These are phyloP conservation scores for Mucor racemosus DNA, from an alignment of 371 early-diverging fungal species.

Conservation along the genomic window DNA sequence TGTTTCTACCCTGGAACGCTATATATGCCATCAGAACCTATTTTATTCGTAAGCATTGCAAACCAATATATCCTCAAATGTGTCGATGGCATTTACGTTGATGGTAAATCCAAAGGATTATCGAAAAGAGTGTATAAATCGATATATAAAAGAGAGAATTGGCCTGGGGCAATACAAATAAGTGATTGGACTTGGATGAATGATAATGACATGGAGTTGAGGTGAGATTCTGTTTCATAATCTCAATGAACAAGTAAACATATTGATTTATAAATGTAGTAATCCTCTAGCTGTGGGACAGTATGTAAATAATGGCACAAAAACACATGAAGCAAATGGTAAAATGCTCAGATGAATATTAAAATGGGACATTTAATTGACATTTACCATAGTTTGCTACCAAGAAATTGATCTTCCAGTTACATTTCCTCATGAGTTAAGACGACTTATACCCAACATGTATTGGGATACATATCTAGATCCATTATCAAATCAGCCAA, in stretches of 20 bases:
- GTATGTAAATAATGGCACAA: conserved; percentile 57
- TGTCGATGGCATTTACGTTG: conserved; percentile 59
- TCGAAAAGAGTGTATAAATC: conserved; percentile 54
- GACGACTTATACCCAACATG: conserved; percentile 58
- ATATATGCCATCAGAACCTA: conserved; percentile 57
- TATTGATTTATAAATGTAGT: not conserved
- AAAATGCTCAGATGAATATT: not conserved
- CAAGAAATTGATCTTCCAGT: conserved; percentile 58
- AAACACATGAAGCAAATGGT: conserved; percentile 47
- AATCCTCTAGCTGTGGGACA: conserved; percentile 65
- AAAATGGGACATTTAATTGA: too few relatives aligned
- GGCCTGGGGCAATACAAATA: conserved; percentile 58
- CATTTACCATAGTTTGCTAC: conserved; percentile 44
- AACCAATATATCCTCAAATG: conserved; percentile 64
- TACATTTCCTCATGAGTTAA: conserved; percentile 45
- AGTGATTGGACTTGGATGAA: conserved; percentile 60
- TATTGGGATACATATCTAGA: conserved; percentile 35
- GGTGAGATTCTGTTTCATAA: not conserved
- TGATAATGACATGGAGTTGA: conserved; percentile 3
- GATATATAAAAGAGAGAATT: conserved; percentile 55
- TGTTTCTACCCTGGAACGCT: conserved; percentile 54
- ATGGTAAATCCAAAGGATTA: conserved; percentile 55
- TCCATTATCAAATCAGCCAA: conserved; percentile 14
- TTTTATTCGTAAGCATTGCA: conserved; percentile 55
- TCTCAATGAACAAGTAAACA: too few relatives aligned